These are phyloP conservation scores for Diaporthe sp. DNA, from an alignment of 2,329 filamentous ascomycete genomes.

Conservation along the genomic window DNA sequence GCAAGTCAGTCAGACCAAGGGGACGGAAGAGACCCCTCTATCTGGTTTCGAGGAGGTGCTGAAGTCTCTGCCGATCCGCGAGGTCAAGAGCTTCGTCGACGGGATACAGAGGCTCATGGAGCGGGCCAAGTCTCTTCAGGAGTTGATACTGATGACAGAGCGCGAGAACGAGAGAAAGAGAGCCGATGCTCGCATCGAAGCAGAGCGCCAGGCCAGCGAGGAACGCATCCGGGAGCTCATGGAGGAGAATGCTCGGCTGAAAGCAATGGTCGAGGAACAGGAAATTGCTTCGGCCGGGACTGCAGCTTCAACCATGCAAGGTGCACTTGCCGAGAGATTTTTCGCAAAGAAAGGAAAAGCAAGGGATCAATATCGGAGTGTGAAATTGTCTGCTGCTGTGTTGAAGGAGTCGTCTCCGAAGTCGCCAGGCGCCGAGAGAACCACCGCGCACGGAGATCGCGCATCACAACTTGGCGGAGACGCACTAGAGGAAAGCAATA, in stretches of 20 bases:
- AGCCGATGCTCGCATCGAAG: background rate
- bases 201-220: conserved; percentile 12
- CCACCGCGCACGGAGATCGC: background rate
- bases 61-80: conserved; percentile 1
- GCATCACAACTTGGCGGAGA: background rate
- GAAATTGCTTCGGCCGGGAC: too few relatives aligned
- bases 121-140: conserved; percentile 23
- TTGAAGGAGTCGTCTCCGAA: background rate
- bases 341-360: background rate
- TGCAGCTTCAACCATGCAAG: background rate
- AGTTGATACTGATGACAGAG: conserved; percentile 22
- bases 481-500: background rate
- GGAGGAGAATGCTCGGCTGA: conserved; percentile 15
- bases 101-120: conserved; percentile 28
- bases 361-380: background rate
- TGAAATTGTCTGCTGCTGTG: background rate
- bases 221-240: background rate
- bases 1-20: background rate
- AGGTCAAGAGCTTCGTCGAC: conserved; percentile 19
- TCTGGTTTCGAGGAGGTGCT: conserved; percentile 21
- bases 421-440: background rate
- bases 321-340: too few relatives aligned
- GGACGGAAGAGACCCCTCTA: background rate
- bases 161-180: conserved; percentile 11
- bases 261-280: background rate